These are phyloP conservation scores for Populus euphratica DNA, from an alignment of 345 rosid species.

Conservation along the genomic window DNA sequence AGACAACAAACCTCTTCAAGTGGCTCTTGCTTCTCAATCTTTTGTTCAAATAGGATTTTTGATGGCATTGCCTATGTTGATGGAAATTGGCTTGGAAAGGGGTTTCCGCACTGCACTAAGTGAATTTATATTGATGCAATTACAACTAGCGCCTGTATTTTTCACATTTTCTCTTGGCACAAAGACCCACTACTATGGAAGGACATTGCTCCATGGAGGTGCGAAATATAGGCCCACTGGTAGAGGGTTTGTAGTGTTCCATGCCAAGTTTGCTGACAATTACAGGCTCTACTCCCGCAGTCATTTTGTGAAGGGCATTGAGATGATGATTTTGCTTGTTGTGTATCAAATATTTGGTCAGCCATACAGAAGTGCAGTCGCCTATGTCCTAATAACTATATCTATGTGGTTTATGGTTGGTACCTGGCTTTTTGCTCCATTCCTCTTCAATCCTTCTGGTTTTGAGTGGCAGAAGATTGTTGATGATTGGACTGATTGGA, in stretches of 20 bases:
- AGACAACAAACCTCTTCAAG: slow-evolving; percentile 91
- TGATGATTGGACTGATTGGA: slow-evolving; percentile 99
- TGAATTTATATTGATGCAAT: slow-evolving; percentile 92
- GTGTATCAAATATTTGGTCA: slow-evolving; percentile 86
- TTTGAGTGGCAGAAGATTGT: slow-evolving; percentile 99
- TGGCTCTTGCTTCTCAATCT: slow-evolving; percentile 98
- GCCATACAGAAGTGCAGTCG: slow-evolving; percentile 77
- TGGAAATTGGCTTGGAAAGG: slow-evolving; percentile 97
- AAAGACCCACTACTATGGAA: slow-evolving; percentile 94
- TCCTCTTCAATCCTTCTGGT: slow-evolving; percentile 97
- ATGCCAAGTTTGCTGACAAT: slow-evolving; percentile 98
- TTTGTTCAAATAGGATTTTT: slow-evolving; percentile 94
- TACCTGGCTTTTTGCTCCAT: slow-evolving; percentile 98
- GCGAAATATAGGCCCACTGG: slow-evolving; percentile 96
- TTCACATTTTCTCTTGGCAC: slow-evolving; percentile 99
- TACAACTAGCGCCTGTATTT: slow-evolving; percentile 94
- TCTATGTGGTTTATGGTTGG: slow-evolving; percentile 99
- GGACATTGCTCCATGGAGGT: slow-evolving; percentile 97
- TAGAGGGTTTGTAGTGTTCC: slow-evolving; percentile 97
- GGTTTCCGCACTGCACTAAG: slow-evolving; percentile 95
- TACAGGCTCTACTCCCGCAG: slow-evolving; percentile 96
- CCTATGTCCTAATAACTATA: slow-evolving; percentile 78
- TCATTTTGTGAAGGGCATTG: slow-evolving; percentile 96
- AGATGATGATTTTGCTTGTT: slow-evolving; percentile 87
- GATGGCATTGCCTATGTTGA: slow-evolving; percentile 98